These are phyloP conservation scores for Diaporthe destruens DNA, from an alignment of 2,329 filamentous ascomycete genomes.

Conservation along the genomic window DNA sequence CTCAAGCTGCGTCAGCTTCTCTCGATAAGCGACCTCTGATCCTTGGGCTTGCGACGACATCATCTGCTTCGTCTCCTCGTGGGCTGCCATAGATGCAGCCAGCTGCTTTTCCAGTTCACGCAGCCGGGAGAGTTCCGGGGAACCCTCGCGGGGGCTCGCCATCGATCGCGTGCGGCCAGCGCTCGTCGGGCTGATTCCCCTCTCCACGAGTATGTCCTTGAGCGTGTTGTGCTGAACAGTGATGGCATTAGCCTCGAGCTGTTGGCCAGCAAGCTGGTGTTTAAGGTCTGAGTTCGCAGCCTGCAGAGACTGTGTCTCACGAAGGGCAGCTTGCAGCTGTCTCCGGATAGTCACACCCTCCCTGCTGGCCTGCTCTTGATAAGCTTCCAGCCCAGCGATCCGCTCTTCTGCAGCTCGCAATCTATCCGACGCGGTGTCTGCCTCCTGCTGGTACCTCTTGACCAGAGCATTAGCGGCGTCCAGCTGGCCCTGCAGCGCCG, in stretches of 20 bases:
- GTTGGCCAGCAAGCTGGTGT: constrained; percentile 84
- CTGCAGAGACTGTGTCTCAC: constrained; percentile 85
- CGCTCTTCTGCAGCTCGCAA: constrained; percentile 93
- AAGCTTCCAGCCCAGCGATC: constrained; percentile 95
- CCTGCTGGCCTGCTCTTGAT: constrained; percentile 95
- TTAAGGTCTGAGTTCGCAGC: constrained; percentile 85
- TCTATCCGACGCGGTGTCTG: constrained; percentile 87
- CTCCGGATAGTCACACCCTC: constrained; percentile 91
- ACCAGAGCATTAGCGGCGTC: constrained; percentile 82
- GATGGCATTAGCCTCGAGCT: constrained; percentile 94
- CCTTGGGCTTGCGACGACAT: constrained; percentile 87
- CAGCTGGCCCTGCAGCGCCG: constrained; percentile 83
- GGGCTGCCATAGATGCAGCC: constrained; percentile 78
- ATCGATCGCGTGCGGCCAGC: constrained; percentile 78
- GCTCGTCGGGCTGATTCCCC: constrained; percentile 84
- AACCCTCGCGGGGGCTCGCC: constrained; percentile 79
- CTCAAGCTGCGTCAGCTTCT: constrained; percentile 93
- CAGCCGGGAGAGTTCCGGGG: constrained; percentile 83
- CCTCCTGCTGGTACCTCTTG: constrained; percentile 89
- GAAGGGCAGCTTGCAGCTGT: constrained; percentile 86
- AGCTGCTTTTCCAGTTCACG: constrained; percentile 92
- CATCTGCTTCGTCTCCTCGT: constrained; percentile 85
- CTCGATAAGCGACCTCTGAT: constrained; percentile 88
- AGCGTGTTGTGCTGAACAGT: constrained; percentile 92
- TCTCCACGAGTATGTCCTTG: constrained; percentile 91